These are phyloP conservation scores for Dactylis glomerata DNA, from an alignment of 176 grass and related monocot genomes.

Conservation along the genomic window DNA sequence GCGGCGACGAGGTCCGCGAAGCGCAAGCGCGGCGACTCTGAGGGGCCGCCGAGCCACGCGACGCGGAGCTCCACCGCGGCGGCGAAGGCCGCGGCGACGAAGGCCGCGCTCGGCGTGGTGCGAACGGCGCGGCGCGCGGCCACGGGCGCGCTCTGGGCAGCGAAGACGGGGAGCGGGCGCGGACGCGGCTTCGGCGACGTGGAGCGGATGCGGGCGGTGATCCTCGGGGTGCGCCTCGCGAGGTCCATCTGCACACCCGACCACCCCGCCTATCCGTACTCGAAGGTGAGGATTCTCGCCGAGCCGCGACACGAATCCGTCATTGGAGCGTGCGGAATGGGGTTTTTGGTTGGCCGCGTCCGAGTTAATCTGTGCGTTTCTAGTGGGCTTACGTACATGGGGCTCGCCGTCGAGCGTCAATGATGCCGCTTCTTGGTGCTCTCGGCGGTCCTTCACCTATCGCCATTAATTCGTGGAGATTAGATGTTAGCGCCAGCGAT, in stretches of 20 bases:
- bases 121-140: conserved; percentile 12
- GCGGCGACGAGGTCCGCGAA: conserved; percentile 5
- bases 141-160: conserved; percentile 18
- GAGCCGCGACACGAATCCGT: not conserved
- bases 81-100: not conserved
- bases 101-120: not conserved
- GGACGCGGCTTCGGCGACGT: conserved; percentile 2
- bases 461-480: not conserved
- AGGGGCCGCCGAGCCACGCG: not conserved
- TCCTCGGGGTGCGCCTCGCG: not conserved
- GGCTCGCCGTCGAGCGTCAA: conserved; percentile 1
- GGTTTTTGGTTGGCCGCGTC: not conserved
- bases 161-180: not conserved
- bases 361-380: not conserved
- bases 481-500: not conserved
- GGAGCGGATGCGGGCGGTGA: not conserved
- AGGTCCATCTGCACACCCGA: not conserved
- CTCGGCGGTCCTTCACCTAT: not conserved
- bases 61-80: not conserved
- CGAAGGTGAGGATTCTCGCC: conserved; percentile 20
- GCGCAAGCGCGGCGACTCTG: conserved; percentile 13
- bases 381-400: not conserved
- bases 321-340: not conserved
- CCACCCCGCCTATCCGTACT: not conserved
- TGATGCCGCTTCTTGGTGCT: not conserved